Percentiles rank a stretch among this genome's conserved stretches.
These are phyloP conservation scores for Lodderomyces elongisporus DNA, from an alignment of 1,139 yeast genomes.

Conservation along the genomic window DNA sequence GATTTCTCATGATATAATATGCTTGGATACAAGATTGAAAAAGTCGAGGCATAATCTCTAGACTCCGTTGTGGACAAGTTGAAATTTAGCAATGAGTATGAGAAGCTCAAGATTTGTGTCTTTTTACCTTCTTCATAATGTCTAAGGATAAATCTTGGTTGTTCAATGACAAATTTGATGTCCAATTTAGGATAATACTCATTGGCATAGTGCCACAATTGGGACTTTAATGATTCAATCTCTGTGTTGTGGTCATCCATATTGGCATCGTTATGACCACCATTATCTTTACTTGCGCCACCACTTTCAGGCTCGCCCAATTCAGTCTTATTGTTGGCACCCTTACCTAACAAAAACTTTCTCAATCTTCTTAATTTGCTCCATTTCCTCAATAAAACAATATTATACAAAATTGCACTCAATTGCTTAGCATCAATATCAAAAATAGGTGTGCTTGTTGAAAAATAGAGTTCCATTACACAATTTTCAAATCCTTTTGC, in stretches of 20 bases:
- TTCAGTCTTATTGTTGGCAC: neutral
- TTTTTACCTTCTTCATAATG: constrained; percentile 20
- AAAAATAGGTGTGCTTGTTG: constrained; percentile 45
- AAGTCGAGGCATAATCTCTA: constrained; percentile 33
- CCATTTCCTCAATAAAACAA: constrained; percentile 29
- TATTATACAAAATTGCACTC: constrained; percentile 36
- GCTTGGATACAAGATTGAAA: constrained; percentile 33
- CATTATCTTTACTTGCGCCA: neutral
- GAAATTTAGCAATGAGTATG: constrained; percentile 36
- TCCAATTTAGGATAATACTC: constrained; percentile 43
- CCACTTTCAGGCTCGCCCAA: neutral
- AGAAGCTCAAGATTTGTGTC: constrained; percentile 28
- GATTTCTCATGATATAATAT: constrained; percentile 27
- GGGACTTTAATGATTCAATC: constrained; percentile 9
- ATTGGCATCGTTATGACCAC: neutral
- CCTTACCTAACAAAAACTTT: constrained; percentile 7
- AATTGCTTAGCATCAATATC: constrained; percentile 45
- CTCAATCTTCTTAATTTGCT: constrained; percentile 21
- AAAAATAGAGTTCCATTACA: constrained; percentile 34
- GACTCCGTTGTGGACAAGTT: constrained; percentile 31
- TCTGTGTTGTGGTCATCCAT: neutral
- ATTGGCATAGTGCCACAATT: constrained; percentile 20
- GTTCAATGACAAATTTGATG: constrained; percentile 38
- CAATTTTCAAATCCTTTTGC: constrained; percentile 35
- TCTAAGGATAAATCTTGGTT: constrained; percentile 38